A percentile compares a stretch with the other conserved stretches of the same genome.
Conservation (phyloP, 371 early-diverging fungal species). For the Capillidium heterosporum region DNA sequence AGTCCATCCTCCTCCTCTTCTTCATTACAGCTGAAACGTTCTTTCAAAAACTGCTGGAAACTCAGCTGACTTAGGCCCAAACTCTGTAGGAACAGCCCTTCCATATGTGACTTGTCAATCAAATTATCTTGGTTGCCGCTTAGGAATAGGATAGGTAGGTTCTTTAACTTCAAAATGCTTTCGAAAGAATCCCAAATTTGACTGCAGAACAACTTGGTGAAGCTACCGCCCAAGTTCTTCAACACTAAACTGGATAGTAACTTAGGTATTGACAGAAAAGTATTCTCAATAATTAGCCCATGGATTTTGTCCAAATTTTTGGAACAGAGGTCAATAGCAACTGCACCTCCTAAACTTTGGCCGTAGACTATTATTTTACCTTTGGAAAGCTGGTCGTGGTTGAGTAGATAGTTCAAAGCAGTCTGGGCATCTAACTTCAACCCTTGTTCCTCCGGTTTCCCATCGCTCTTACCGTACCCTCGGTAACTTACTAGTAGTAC, state of each 20-base stretch:
- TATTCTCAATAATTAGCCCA: conserved; percentile 86
- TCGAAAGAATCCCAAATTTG: conserved; percentile 76
- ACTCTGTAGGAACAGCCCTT: conserved; percentile 19
- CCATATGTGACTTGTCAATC: conserved; percentile 81
- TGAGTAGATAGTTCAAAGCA: conserved; percentile 57
- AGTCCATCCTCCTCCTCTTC: too few relatives aligned
- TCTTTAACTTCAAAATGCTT: conserved; percentile 40
- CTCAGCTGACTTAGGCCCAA: too few relatives aligned
- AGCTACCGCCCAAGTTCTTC: neutral
- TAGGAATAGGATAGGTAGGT: conserved; percentile 67
- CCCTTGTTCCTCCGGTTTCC: conserved; percentile 68
- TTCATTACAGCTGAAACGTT: neutral
- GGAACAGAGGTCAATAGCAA: conserved; percentile 70
- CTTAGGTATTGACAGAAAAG: conserved; percentile 76
- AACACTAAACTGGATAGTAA: conserved; percentile 76
- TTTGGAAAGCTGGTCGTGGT: conserved; percentile 44
- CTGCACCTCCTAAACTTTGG: conserved; percentile 93
- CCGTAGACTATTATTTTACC: conserved; percentile 76
- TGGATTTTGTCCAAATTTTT: conserved; percentile 38
- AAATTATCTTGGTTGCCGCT: conserved; percentile 70
- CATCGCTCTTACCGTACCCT: conserved; percentile 88
- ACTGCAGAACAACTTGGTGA: conserved; percentile 45
- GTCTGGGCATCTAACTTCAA: conserved; percentile 73
- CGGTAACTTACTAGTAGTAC: conserved; percentile 91
- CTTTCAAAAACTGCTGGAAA: conserved; percentile 14